Evolutionary conservation across 176 grass and related monocot species (phyloP).

Genomic region (maize (Zea mays)): Zm-B73-REFERENCE-NAM-5.0 NC_050100.1:125317001-125317500

Average conservation of each 20-base stretch:
- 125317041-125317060: conserved; percentile 4
- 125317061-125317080: conserved; percentile 17
- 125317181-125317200: not conserved
- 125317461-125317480: no score
- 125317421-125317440: no score
- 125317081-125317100: not conserved
- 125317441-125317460: no score
- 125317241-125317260: conserved; percentile 17
- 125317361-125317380: not conserved
- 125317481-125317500: no score
- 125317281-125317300: conserved; percentile 11
- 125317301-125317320: conserved; percentile 11
- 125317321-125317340: not conserved
- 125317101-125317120: conserved; percentile 37
- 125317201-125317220: not conserved
- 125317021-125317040: conserved; percentile 47
- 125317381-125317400: no score
- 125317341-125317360: not conserved
- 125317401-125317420: no score
- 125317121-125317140: not conserved
- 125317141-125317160: not conserved
- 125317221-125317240: conserved; percentile 39
- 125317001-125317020: conserved; percentile 52
- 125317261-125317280: not conserved
- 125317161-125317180: no score